Conservation (phyloP, 1,139 yeast genomes). For the Saccharomyces hybrid region DNA sequence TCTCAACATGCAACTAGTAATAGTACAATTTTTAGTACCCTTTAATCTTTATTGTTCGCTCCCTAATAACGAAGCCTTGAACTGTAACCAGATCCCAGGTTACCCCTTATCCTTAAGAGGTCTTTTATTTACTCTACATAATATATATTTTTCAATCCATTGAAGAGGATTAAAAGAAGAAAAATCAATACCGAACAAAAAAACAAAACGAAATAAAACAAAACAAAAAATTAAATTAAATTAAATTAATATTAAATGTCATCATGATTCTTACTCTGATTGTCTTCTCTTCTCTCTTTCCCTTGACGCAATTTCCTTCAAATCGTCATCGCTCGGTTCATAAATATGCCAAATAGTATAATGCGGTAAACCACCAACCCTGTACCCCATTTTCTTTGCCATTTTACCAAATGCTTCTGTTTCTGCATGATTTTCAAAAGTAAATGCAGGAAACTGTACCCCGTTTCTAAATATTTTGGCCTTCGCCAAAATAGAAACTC, state of each 20-base stretch:
- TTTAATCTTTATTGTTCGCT: neutral
- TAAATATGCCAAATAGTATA: slow-evolving; percentile 90
- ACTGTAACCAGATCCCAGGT: neutral
- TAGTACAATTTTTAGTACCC: neutral
- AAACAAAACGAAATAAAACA: neutral
- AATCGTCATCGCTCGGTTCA: slow-evolving; percentile 90
- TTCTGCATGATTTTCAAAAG: slow-evolving; percentile 86
- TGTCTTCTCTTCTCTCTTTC: slow-evolving; percentile 58
- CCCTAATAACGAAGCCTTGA: neutral
- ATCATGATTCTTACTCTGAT: neutral
- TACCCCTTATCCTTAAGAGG: neutral
- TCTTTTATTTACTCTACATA: neutral
- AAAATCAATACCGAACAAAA: neutral
- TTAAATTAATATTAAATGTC: neutral
- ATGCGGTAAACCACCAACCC: slow-evolving; percentile 80
- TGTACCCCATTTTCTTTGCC: slow-evolving; percentile 71
- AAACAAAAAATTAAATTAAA: neutral
- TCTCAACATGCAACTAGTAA: neutral
- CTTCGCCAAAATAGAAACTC: slow-evolving; percentile 74
- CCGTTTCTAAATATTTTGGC: slow-evolving; percentile 77
- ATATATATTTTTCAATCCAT: neutral
- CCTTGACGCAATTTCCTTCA: slow-evolving; percentile 60
- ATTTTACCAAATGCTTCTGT: slow-evolving; percentile 90
- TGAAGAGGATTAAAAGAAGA: neutral
- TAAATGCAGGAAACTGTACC: slow-evolving; percentile 82